phyloP scores from a whole-genome alignment of 345 rosid genomes.

The Gossypium raimondii region DNA sequence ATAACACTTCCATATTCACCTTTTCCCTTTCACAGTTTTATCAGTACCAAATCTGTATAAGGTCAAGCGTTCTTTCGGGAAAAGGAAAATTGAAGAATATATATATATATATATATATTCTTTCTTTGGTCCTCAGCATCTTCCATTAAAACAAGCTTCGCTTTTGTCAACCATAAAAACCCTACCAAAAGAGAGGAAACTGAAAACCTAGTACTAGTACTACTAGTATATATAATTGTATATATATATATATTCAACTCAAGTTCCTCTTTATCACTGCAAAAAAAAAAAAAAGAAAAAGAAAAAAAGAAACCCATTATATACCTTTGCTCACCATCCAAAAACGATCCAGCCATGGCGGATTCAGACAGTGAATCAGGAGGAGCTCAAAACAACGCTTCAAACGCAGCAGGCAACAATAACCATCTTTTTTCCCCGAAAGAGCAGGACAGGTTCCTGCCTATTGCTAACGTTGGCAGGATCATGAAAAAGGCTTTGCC shows the following conservation, averaged over 20 bases:
- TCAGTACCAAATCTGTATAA: neutral
- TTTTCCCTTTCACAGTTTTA: neutral
- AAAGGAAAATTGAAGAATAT: neutral
- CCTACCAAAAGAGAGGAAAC: neutral
- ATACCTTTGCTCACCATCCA: too few relatives aligned
- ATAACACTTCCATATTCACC: neutral
- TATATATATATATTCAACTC: neutral
- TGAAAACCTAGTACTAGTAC: neutral
- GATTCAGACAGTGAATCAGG: slow-evolving; percentile 60
- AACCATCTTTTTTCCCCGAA: slow-evolving; percentile 18
- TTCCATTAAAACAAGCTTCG: neutral
- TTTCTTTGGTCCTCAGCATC: neutral
- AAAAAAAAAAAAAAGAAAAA: too few relatives aligned
- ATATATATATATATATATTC: neutral
- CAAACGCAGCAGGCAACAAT: neutral
- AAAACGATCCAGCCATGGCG: slow-evolving; percentile 28
- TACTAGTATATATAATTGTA: too few relatives aligned
- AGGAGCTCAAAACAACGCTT: slow-evolving; percentile 18
- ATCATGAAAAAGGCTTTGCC: slow-evolving; percentile 60
- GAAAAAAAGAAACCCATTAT: too few relatives aligned
- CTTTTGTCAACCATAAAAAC: neutral
- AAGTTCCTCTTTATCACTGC: neutral
- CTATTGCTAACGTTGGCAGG: slow-evolving; percentile 59
- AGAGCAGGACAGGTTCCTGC: slow-evolving; percentile 53
- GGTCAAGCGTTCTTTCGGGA: neutral